These are phyloP conservation scores for Fusarium chuoi DNA, from an alignment of 2,329 filamentous ascomycete species.

Conservation along the genomic window DNA sequence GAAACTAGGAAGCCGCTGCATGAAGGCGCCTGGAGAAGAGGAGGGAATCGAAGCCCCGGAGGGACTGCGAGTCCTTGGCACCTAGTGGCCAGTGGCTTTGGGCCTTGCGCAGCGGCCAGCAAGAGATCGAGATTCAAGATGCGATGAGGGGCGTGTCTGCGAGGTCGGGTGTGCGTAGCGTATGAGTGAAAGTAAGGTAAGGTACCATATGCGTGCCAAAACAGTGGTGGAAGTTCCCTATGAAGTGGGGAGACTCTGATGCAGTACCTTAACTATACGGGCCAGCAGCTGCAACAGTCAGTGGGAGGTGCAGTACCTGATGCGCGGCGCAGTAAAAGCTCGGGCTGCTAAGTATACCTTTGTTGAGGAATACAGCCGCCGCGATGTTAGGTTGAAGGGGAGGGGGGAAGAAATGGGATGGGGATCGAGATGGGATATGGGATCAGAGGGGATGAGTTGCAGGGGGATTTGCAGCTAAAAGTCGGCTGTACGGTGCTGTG, in stretches of 20 bases:
- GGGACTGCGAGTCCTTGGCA: slow-evolving; percentile 43
- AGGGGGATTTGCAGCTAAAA: slow-evolving; percentile 37
- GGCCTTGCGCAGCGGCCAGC: slow-evolving; percentile 37
- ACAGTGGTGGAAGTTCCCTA: slow-evolving; percentile 26
- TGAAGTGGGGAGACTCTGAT: slow-evolving; percentile 19
- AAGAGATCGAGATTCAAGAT: slow-evolving; percentile 48
- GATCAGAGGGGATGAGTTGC: slow-evolving; percentile 34
- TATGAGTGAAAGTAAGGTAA: slow-evolving; percentile 5
- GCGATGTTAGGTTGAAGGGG: slow-evolving; percentile 24
- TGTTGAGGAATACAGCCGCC: slow-evolving; percentile 23
- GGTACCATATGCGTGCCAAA: slow-evolving; percentile 23
- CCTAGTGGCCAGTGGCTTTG: slow-evolving; percentile 41
- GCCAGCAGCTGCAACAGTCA: not conserved
- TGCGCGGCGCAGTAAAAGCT: slow-evolving; percentile 24
- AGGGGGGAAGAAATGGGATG: slow-evolving; percentile 32
- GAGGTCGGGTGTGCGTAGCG: slow-evolving; percentile 31
- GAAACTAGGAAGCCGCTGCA: slow-evolving; percentile 45
- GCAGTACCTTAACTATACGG: not conserved
- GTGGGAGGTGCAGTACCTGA: slow-evolving; percentile 17
- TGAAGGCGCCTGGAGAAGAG: slow-evolving; percentile 45
- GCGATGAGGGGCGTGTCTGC: slow-evolving; percentile 34
- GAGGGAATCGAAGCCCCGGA: slow-evolving; percentile 43
- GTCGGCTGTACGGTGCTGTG: slow-evolving; percentile 16
- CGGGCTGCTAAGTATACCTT: slow-evolving; percentile 25
- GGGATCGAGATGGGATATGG: slow-evolving; percentile 37